Percentiles rank a stretch among this genome's conserved stretches.
These are phyloP conservation scores for Prunus padus DNA, from an alignment of 306 rosid species.

Conservation along the genomic window DNA sequence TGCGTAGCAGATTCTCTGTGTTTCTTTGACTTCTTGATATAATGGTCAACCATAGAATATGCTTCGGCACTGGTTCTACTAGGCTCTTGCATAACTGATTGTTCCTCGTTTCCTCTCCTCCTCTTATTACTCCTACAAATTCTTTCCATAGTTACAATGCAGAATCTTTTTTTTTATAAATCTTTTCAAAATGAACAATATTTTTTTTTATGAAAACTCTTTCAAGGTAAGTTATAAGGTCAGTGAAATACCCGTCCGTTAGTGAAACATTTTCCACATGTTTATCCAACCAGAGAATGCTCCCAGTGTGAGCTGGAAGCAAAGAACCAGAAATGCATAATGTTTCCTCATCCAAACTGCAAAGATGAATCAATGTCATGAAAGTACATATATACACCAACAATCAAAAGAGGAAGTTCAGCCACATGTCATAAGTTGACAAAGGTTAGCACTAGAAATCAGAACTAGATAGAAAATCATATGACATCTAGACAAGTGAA, in stretches of 20 bases:
- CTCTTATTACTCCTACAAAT: slow-evolving; percentile 45
- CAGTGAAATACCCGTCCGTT: slow-evolving; percentile 42
- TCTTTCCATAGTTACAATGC: not conserved
- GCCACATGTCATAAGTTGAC: not conserved
- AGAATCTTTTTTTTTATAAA: not conserved
- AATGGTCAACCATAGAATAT: not conserved
- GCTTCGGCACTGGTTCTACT: slow-evolving; percentile 1
- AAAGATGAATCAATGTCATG: slow-evolving; percentile 23
- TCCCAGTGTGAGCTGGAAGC: slow-evolving; percentile 64
- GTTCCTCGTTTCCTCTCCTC: slow-evolving; percentile 43
- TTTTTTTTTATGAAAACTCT: not conserved
- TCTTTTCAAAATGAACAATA: not conserved
- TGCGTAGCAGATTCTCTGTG: not conserved
- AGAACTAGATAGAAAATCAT: not conserved
- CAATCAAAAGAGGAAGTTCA: not conserved
- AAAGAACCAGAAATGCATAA: slow-evolving; percentile 72
- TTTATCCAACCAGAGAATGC: slow-evolving; percentile 65
- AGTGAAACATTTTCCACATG: slow-evolving; percentile 39
- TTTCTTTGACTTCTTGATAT: slow-evolving; percentile 16
- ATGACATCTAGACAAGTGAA: not conserved
- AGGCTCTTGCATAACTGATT: slow-evolving; percentile 15
- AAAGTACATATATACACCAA: not conserved
- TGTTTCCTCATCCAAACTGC: slow-evolving; percentile 81
- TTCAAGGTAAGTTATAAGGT: not conserved
- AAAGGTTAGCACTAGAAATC: not conserved